Conservation (phyloP, 805 yeast genomes). For the Torulaspora indica region DNA sequence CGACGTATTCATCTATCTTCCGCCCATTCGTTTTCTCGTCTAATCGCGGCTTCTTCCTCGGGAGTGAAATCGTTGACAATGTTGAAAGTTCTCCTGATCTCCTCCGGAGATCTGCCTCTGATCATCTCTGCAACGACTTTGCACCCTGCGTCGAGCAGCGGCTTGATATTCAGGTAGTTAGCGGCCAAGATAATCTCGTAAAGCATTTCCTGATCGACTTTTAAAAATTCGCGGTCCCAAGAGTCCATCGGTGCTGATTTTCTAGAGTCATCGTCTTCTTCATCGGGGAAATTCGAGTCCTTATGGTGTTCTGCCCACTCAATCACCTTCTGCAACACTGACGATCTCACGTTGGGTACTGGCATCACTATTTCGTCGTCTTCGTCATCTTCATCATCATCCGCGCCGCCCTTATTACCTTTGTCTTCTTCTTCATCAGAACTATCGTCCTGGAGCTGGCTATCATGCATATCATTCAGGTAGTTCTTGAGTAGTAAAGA, state of each 20-base stretch:
- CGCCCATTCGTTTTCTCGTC: conserved; percentile 88
- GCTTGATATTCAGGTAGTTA: conserved; percentile 69
- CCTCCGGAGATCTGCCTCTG: conserved; percentile 73
- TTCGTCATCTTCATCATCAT: conserved; percentile 49
- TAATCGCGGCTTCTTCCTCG: conserved; percentile 82
- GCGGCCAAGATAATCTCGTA: conserved; percentile 81
- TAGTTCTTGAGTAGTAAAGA: conserved; percentile 80
- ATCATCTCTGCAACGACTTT: conserved; percentile 82
- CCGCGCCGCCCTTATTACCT: conserved; percentile 43
- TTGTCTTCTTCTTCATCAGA: conserved; percentile 41
- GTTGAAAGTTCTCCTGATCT: conserved; percentile 72
- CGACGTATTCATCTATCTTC: conserved; percentile 52
- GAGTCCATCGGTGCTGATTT: conserved; percentile 89
- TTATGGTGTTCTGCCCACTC: conserved; percentile 97
- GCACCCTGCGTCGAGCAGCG: conserved; percentile 72
- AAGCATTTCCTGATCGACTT: conserved; percentile 88
- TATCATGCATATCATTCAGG: conserved; percentile 64
- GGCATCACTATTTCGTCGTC: conserved; percentile 77
- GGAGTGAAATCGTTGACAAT: conserved; percentile 80
- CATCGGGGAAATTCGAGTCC: conserved; percentile 70
- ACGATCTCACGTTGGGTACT: conserved; percentile 82
- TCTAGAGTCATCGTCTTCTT: conserved; percentile 77
- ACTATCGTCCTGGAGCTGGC: conserved; percentile 51
- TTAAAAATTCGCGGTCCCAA: conserved; percentile 92
- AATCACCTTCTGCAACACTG: conserved; percentile 81